Percentiles rank a stretch among this genome's conserved stretches.
These are phyloP conservation scores for Globisporangium yorkense DNA, from an alignment of 352 stramenopile species.

Conservation along the genomic window DNA sequence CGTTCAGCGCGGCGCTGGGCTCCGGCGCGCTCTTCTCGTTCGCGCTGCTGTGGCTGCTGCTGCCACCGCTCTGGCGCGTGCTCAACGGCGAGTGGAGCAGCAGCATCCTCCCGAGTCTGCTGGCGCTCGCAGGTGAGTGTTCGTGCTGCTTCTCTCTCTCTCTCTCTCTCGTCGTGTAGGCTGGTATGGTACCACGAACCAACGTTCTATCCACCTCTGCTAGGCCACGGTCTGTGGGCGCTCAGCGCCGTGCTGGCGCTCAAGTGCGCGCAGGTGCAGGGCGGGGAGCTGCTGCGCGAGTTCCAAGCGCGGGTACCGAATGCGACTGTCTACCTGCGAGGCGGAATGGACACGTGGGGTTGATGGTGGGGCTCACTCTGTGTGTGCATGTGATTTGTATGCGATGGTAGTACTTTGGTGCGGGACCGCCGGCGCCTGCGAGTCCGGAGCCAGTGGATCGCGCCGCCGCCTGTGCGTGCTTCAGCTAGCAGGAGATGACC, in stretches of 20 bases:
- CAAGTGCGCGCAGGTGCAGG: slow-evolving; percentile 63
- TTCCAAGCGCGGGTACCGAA: slow-evolving; percentile 43
- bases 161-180: not conserved
- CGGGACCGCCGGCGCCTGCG: slow-evolving; percentile 9
- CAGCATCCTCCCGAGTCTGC: slow-evolving; percentile 40
- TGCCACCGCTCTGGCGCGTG: slow-evolving; percentile 64
- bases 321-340: not conserved
- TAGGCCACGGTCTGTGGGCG: slow-evolving; percentile 45
- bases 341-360: not conserved
- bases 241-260: slow-evolving; percentile 51
- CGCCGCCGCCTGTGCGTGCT: slow-evolving; percentile 27
- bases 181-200: not conserved
- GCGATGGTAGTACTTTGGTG: slow-evolving; percentile 25
- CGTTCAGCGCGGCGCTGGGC: slow-evolving; percentile 57
- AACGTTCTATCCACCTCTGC: not conserved
- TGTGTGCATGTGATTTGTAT: not conserved
- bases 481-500: no score
- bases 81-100: slow-evolving; percentile 72
- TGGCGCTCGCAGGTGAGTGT: slow-evolving; percentile 39
- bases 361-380: not conserved
- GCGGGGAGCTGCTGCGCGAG: slow-evolving; percentile 49
- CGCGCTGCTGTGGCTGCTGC: slow-evolving; percentile 35
- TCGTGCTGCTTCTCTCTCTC: not conserved
- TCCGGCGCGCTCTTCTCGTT: slow-evolving; percentile 32
- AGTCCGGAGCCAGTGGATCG: slow-evolving; percentile 19